Base-by-base conservation (phyloP, 2,329 filamentous ascomycete genomes). In the Fusarium sp. region DNA sequence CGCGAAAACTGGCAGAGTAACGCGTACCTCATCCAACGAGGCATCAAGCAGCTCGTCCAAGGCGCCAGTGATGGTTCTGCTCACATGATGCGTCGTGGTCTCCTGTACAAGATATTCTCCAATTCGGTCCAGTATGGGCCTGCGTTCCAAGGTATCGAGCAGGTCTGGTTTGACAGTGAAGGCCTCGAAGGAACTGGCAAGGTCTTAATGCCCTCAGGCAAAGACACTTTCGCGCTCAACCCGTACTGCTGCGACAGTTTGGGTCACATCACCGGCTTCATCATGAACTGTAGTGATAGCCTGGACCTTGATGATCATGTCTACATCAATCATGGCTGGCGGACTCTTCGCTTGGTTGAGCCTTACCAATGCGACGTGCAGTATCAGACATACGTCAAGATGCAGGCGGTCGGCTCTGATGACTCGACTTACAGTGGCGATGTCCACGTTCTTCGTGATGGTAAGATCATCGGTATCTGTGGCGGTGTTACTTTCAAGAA, bases 31-130 rank as follows among this genome's bases (percentile, higher is more conserved):
- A 62, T 62, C 0, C 59, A 57, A 7, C 15, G 58, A 24, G 33
- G 58, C 0, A 62, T 62, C 6, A 10, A 3, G 1, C 48, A 62
- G 1, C 58, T 59, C 7, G 15, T 48, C 1, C 7, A 36, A 36
- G 56, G 42, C 1, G 42, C 42, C 3, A 10, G 31, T 20, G 41
- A 59, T 13, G 56, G 42, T 0, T 17, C 56, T 3, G 26, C 42
- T 5, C 56, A 59, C 3, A 69, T 67, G 13, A 51, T 80, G 52
- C 75, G 76, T 9, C 69, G 67, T 20, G 60, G 65, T 22, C 74
- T 81, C 44, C 44, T 79, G 9, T 96, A 96, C 87, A 95, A 95
- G 83, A 87, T 90, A 2, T 90, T 90, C 75, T 60, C 72, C 14
- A 77, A 81, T 17, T 85, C 91, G 1, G 89, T 91, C 11, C 87